Evolutionary conservation across 306 rosid genomes (phyloP).

Genomic region (Quercus parvula): DNA sequence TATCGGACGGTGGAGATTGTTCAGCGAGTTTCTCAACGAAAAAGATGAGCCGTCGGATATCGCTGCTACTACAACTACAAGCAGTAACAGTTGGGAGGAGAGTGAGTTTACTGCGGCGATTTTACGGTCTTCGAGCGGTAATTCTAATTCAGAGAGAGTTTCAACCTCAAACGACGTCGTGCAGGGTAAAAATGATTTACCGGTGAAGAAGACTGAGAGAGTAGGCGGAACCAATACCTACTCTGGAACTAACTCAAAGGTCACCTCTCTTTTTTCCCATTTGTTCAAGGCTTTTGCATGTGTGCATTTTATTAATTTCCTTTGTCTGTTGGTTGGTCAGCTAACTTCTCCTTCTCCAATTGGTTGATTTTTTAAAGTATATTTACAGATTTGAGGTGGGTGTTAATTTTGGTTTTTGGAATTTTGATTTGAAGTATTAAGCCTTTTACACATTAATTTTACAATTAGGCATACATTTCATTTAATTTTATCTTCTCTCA

Average conservation of each 20-base stretch:
- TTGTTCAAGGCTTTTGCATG: background rate
- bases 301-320: background rate
- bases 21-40: slow-evolving; percentile 25
- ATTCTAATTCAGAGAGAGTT: slow-evolving; percentile 15
- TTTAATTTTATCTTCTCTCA: too few relatives aligned
- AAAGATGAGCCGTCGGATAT: slow-evolving; percentile 20
- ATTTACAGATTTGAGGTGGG: too few relatives aligned
- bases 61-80: background rate
- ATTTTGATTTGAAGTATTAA: too few relatives aligned
- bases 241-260: slow-evolving; percentile 30
- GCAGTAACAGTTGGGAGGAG: slow-evolving; percentile 49
- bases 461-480: too few relatives aligned
- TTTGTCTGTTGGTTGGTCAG: background rate
- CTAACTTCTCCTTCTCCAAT: background rate
- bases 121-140: slow-evolving; percentile 17
- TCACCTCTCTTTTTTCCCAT: slow-evolving; percentile 1
- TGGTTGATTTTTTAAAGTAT: background rate
- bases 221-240: slow-evolving; percentile 13
- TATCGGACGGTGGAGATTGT: slow-evolving; percentile 34
- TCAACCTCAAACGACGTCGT: slow-evolving; percentile 28
- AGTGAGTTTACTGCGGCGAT: slow-evolving; percentile 44
- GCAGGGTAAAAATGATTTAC: background rate
- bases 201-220: background rate
- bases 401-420: too few relatives aligned
- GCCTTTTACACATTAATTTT: too few relatives aligned